These are phyloP conservation scores for Alternaria panax DNA, from an alignment of 2,329 filamentous ascomycete species.

Conservation along the genomic window DNA sequence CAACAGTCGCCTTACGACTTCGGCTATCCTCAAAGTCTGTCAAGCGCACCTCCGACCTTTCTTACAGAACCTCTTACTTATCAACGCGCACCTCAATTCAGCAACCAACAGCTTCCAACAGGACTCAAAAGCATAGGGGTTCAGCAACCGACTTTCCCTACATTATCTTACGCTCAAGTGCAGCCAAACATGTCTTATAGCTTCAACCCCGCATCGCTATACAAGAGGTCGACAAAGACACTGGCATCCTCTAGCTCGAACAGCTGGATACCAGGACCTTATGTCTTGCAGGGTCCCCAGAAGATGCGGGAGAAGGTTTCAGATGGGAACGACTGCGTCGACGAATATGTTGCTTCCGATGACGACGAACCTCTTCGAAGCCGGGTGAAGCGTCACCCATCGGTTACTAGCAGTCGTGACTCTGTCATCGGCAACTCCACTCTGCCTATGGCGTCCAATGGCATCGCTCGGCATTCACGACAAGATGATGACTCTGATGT, in stretches of 20 bases:
- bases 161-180: background rate
- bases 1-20: background rate
- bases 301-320: background rate
- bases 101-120: background rate
- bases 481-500: constrained; percentile 2
- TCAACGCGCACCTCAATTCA: background rate
- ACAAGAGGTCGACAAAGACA: background rate
- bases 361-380: constrained; percentile 29
- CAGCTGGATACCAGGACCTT: background rate
- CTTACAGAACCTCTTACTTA: constrained; percentile 6
- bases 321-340: background rate
- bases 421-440: background rate
- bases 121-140: background rate
- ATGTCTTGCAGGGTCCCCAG: background rate
- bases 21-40: background rate
- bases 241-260: too few species aligned
- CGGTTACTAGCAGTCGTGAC: constrained; percentile 5
- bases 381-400: constrained; percentile 16
- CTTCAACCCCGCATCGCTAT: background rate
- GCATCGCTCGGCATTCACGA: background rate
- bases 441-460: background rate
- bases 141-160: background rate
- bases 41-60: background rate
- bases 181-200: background rate
- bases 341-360: constrained; percentile 13